Percentiles rank a stretch among this genome's conserved stretches.
Conservation (phyloP, 2,329 filamentous ascomycete species). For the Aureobasidium sp. region DNA sequence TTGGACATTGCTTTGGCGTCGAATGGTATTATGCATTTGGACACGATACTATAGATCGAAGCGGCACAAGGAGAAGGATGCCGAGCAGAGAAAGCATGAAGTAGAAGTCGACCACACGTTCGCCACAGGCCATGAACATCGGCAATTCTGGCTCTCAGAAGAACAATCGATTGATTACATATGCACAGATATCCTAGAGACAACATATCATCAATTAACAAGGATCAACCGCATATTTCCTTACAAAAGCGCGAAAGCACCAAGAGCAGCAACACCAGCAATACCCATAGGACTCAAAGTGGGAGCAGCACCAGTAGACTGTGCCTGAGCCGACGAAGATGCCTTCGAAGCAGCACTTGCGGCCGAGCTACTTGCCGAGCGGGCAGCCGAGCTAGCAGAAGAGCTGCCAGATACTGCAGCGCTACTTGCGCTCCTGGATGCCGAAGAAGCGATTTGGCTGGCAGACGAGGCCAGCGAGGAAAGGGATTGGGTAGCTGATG, state of each 20-base stretch:
- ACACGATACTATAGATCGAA: too few species aligned
- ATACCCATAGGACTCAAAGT: neutral
- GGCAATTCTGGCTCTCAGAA: too few species aligned
- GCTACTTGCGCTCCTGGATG: neutral
- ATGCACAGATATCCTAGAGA: neutral
- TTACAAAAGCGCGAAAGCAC: constrained; percentile 3
- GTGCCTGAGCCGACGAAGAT: neutral
- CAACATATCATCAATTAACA: neutral
- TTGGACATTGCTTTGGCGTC: too few species aligned
- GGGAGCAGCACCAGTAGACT: neutral
- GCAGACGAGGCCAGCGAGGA: constrained; percentile 4
- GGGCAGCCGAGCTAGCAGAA: neutral
- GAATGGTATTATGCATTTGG: too few species aligned
- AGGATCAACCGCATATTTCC: too few species aligned
- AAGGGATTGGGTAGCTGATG: neutral
- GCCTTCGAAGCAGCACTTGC: neutral
- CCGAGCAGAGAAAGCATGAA: too few species aligned
- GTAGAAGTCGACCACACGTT: too few species aligned
- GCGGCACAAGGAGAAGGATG: too few species aligned
- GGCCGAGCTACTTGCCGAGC: neutral
- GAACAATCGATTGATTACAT: neutral
- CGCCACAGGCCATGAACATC: too few species aligned
- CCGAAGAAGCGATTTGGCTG: neutral
- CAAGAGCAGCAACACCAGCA: constrained; percentile 5
- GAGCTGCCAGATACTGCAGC: neutral